A percentile compares a stretch with the other conserved stretches of the same genome.
These are phyloP conservation scores for Geranium incanum DNA, from an alignment of 441 rosid species.

Conservation along the genomic window DNA sequence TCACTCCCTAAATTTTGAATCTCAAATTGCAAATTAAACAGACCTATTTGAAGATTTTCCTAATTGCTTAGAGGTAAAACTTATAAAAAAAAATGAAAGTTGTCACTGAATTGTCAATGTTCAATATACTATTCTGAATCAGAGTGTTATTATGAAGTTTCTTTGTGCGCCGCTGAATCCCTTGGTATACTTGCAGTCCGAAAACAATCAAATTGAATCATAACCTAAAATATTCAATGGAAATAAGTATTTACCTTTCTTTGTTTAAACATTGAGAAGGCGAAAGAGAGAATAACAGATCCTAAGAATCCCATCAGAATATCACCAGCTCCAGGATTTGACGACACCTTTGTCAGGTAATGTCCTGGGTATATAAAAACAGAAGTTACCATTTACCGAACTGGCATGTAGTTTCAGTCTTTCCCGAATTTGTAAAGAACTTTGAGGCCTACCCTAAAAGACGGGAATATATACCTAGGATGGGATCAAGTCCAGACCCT, in stretches of 20 bases:
- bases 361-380: constrained; percentile 40
- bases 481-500: constrained; percentile 69
- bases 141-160: too few species aligned
- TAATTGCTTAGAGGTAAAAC: too few species aligned
- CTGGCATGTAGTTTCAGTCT: background rate
- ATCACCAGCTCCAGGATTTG: constrained; percentile 96
- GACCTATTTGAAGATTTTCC: too few species aligned
- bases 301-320: constrained; percentile 91
- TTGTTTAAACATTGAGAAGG: constrained; percentile 96
- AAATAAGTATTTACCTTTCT: constrained; percentile 49
- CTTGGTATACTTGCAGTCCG: too few species aligned
- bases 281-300: constrained; percentile 86
- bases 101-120: too few species aligned
- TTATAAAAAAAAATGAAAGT: too few species aligned
- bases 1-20: too few species aligned
- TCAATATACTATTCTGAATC: too few species aligned
- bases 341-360: constrained; percentile 70
- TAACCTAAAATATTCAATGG: constrained; percentile 2
- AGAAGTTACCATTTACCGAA: constrained; percentile 8
- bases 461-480: constrained; percentile 50
- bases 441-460: background rate
- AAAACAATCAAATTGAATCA: too few species aligned
- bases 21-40: too few species aligned
- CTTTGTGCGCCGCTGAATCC: too few species aligned
- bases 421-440: background rate